Evolutionary conservation across 495 filamentous ascomycete genomes (phyloP), one percentile per base, ranked within the genome.

Genomic region (Tetracladium setigerum): DNA sequence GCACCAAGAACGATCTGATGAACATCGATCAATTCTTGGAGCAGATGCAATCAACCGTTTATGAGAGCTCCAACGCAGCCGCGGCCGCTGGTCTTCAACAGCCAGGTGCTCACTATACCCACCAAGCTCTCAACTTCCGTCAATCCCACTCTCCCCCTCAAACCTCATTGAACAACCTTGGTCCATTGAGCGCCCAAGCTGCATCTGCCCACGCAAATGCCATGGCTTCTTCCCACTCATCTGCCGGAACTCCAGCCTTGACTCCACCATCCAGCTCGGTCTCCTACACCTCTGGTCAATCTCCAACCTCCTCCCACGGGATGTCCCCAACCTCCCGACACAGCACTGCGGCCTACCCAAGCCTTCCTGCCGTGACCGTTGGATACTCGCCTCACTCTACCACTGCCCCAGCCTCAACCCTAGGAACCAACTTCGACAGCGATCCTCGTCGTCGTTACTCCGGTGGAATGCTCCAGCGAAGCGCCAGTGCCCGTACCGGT

Each of bases 11-110:
- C 54, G 91, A 99, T 54, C 71, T 99, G 18, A 72, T 89, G 59
- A 83, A 90, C 61, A 86, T 95, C 60, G 91, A 97, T 65, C 82
- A 89, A 49, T 84, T 95, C 68, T 74, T 99, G 32, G 87, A 95
- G 64, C 87, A 95, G 65, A 89, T 97, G 74, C 89, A 95, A 58
- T 76, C 81, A 52, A 95, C 91, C 7, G 84, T 96, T 22, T 97
- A 96, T 61, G 91, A 96, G 64, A 91, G 79, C 57, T 81, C 89
- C 17, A 84, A 86, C 57, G 78, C 85, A 12, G 75, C 85, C 2
- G 82, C 86, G 12, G 84, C 84, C 1, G 82, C 84, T 30, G 86
- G 84, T 41, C 72, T 87, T 40, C 78, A 80, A 33, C 82, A 86
- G 50, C 77, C 83, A 17, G 83, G 76, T 37, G 70, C 77, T 19